Conservation (phyloP, 2,329 filamentous ascomycete species). For the Juglanconis sp. region DNA sequence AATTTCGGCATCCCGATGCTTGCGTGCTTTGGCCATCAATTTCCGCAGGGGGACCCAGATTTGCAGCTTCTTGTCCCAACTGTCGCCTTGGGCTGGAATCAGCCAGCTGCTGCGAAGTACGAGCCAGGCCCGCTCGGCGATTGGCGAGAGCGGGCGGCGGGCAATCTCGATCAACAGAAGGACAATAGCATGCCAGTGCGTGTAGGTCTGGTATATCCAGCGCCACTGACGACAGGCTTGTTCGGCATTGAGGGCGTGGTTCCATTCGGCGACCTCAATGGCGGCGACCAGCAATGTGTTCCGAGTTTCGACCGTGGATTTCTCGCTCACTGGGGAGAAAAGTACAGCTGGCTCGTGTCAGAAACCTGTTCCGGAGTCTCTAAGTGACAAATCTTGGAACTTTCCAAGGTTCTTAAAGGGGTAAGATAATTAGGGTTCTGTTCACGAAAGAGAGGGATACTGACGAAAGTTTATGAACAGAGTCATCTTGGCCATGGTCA, state of each 20-base stretch:
- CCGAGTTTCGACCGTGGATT: constrained; percentile 36
- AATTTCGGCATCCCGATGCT: constrained; percentile 35
- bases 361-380: too few relatives aligned
- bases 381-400: too few relatives aligned
- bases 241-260: constrained; percentile 50
- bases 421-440: too few relatives aligned
- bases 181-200: constrained; percentile 56
- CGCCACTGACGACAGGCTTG: constrained; percentile 47
- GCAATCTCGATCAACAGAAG: constrained; percentile 52
- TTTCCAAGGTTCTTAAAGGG: too few relatives aligned
- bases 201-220: constrained; percentile 58
- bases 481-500: constrained; percentile 77
- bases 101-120: constrained; percentile 44
- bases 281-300: constrained; percentile 46
- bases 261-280: constrained; percentile 55
- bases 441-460: too few relatives aligned
- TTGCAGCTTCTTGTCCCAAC: constrained; percentile 27
- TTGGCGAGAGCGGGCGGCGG: constrained; percentile 41
- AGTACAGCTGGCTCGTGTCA: constrained; percentile 45
- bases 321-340: constrained; percentile 38
- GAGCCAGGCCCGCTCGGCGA: constrained; percentile 45
- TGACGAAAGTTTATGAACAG: constrained; percentile 68
- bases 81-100: constrained; percentile 31
- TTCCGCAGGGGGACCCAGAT: constrained; percentile 40
- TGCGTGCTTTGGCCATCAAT: constrained; percentile 36